Evolutionary conservation across 2,329 filamentous ascomycete genomes (phyloP), one percentile per base, ranked within the genome.

Genomic region (Fusarium neocosmosporiellum): DNA sequence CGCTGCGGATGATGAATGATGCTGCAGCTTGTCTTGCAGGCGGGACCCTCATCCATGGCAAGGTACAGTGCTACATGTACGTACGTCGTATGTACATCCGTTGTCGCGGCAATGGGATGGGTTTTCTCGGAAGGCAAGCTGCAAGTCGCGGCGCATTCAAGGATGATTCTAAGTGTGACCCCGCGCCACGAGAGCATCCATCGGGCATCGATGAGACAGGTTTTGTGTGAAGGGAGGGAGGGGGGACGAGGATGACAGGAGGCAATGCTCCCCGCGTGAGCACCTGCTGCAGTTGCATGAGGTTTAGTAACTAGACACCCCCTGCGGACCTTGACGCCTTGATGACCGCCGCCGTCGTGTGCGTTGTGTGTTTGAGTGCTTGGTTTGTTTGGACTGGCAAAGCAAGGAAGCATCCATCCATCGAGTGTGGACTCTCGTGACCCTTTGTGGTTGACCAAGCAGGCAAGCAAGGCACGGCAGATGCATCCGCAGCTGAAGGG

Each of bases 51-150:
- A 50, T 50, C 16, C 31, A 55, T 36, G 31, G 53, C 53, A 55
- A 33, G 39, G 18, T 43, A 36, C 4, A 16, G 18, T 31, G 31
- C 24, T 11, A 50, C 24, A 50, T 50, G 46, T 29, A 50, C 46
- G 18, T 50, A 29, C 13, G 16, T 66, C 31, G 43, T 41, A 62
- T 18, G 41, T 54, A 63, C 43, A 37, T 54, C 50, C 33, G 54
- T 66, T 70, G 62, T 71, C 55, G 50, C 65, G 59, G 61, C 57
- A 66, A 66, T 67, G 41, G 53, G 33, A 66, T 65, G 67, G 39
- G 46, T 66, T 63, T 67, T 70, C 59, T 71, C 66, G 63, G 64
- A 70, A 50, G 48, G 63, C 68, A 65, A 64, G 60, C 65, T 69
- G 67, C 66, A 69, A 75, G 66, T 71, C 59, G 50, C 68, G 46